phyloP scores from a whole-genome alignment of 306 rosid genomes.

The Vigna angularis region DNA sequence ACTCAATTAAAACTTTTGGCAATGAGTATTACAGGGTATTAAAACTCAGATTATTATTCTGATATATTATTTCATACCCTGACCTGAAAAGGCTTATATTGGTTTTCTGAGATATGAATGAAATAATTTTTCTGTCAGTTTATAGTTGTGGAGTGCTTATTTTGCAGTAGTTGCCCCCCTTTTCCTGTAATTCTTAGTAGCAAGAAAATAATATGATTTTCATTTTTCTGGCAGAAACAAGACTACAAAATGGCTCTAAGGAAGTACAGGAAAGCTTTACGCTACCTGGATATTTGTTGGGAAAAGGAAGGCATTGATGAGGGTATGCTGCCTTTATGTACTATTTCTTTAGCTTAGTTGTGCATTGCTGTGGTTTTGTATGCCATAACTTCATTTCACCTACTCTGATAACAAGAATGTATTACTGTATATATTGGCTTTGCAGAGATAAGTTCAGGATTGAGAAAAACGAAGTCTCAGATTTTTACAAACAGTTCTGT shows the following conservation, averaged over 20 bases:
- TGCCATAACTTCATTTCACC: background rate
- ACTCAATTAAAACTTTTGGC: constrained; percentile 76
- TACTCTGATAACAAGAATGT: constrained; percentile 6
- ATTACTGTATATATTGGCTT: constrained; percentile 35
- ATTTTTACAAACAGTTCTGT: constrained; percentile 93
- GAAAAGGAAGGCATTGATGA: constrained; percentile 90
- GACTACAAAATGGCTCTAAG: constrained; percentile 82
- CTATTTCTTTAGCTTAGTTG: constrained; percentile 6
- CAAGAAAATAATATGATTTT: background rate
- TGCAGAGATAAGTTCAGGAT: constrained; percentile 73
- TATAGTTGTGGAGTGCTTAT: constrained; percentile 20
- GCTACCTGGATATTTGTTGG: constrained; percentile 92
- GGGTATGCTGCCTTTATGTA: constrained; percentile 53
- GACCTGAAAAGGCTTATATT: constrained; percentile 11
- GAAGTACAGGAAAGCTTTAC: constrained; percentile 84
- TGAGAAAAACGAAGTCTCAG: constrained; percentile 91
- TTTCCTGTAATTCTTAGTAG: background rate
- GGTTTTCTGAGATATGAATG: background rate
- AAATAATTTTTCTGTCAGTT: constrained; percentile 9
- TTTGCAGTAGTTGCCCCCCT: constrained; percentile 5
- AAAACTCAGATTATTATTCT: constrained; percentile 20
- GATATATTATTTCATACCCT: background rate
- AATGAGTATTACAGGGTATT: constrained; percentile 79
- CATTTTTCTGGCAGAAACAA: constrained; percentile 63
- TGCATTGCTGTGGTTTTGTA: constrained; percentile 17